Evolutionary conservation across 2,329 filamentous ascomycete species (phyloP).

Genomic region (Septoria linicola): DNA sequence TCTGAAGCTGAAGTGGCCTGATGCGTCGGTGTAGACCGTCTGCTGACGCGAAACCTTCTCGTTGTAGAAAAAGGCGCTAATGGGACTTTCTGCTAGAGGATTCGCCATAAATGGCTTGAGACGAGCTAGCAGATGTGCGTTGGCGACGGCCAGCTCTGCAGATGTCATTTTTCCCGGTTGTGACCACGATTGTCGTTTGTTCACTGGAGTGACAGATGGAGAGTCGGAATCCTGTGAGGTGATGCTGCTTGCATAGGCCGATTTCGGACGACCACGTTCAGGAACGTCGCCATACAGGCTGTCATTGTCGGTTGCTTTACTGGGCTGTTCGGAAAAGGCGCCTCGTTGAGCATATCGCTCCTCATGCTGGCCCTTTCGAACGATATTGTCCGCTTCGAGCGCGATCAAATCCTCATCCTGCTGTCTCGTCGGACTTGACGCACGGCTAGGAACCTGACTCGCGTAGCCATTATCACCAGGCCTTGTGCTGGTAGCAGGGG

Average conservation of each 20-base stretch:
- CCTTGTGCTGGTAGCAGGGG: conserved; percentile 51
- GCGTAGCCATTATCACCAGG: conserved; percentile 37
- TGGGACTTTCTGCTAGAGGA: conserved; percentile 70
- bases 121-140: conserved; percentile 82
- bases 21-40: conserved; percentile 80
- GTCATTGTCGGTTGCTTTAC: conserved; percentile 46
- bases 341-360: conserved; percentile 62
- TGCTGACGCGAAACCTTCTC: conserved; percentile 76
- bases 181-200: conserved; percentile 52
- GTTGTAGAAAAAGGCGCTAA: conserved; percentile 96
- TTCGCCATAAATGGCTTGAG: conserved; percentile 87
- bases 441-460: conserved; percentile 48
- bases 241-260: conserved; percentile 26
- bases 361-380: conserved; percentile 70
- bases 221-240: conserved; percentile 29
- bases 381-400: conserved; percentile 73
- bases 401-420: conserved; percentile 67
- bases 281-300: conserved; percentile 38
- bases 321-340: conserved; percentile 68
- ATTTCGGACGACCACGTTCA: conserved; percentile 27
- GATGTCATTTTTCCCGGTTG: conserved; percentile 65
- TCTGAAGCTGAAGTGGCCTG: conserved; percentile 81
- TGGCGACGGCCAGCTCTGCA: conserved; percentile 74
- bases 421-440: conserved; percentile 43
- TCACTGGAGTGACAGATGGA: conserved; percentile 39